Base-by-base conservation (phyloP, 2,329 filamentous ascomycete species). In the Penicillium aurantiogriseum region DNA sequence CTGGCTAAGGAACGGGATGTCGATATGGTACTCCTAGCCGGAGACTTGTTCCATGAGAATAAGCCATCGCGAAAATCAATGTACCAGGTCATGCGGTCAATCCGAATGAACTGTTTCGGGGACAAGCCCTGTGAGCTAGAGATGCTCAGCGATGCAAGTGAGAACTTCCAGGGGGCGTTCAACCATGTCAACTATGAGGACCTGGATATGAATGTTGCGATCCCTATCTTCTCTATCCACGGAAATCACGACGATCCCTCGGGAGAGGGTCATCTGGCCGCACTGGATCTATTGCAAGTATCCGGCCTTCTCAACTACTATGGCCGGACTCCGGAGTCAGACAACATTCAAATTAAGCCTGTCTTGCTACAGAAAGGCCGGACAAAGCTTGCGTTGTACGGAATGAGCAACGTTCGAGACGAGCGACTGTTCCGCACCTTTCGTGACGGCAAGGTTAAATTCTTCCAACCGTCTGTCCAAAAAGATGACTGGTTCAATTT, bases 101-200 rank as follows among this genome's bases (percentile, higher is more conserved):
- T 99, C 31, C 88, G 94, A 52, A 89, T 92, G 81, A 96, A 97
- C 71, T 97, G 94, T 70, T 85, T 95, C 5, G 94, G 95, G 36
- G 91, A 96, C 77, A 97, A 95, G 70, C 94, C 94, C 0, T 97
- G 93, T 72, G 91, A 96, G 73, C 82, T 99, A 59, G 91, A 99
- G 74, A 92, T 97, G 75, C 82, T 99, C 44, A 96, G 92, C 71
- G 94, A 99, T 74, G 91, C 91, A 8, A 91, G 88, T 65, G 90
- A 96, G 68, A 90, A 93, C 61, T 97, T 99, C 67, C 88, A 91
- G 60, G 90, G 90, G 7, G 88, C 91, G 0, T 96, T 97, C 71
- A 88, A 91, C 49, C 90, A 97, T 73, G 93, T 96, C 76, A 99
- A 99, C 76, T 99, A 99, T 76, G 92, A 97, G 75, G 94, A 99